Conservation (phyloP, 2,329 filamentous ascomycete species). For the Sporothrix humicola region DNA sequence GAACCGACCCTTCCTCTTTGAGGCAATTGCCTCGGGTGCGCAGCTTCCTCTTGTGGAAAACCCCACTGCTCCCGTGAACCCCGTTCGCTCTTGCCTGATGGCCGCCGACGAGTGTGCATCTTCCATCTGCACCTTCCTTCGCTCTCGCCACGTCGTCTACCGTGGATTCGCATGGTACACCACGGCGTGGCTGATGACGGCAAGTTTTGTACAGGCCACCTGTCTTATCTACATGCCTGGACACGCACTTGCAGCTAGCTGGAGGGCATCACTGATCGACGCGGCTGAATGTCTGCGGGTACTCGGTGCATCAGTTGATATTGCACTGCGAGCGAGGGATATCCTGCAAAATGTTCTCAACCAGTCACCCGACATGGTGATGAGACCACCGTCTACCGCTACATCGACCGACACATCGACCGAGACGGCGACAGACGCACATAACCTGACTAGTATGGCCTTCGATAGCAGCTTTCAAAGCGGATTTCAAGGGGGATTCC, state of each 20-base stretch:
- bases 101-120: conserved; percentile 4
- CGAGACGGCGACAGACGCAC: background rate
- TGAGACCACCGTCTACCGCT: background rate
- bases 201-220: conserved; percentile 22
- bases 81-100: background rate
- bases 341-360: conserved; percentile 5
- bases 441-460: background rate
- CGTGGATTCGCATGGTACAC: conserved; percentile 20
- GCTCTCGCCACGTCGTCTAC: background rate
- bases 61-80: background rate
- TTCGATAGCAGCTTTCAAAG: background rate
- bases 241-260: background rate
- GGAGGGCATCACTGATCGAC: background rate
- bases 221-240: conserved; percentile 26
- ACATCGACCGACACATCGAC: background rate
- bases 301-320: background rate
- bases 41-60: background rate
- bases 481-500: background rate
- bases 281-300: background rate
- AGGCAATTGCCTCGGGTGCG: conserved; percentile 16
- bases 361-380: background rate
- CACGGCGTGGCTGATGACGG: conserved; percentile 22
- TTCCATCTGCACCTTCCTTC: conserved; percentile 16
- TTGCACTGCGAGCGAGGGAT: background rate
- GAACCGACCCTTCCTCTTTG: conserved; percentile 21